phyloP scores from a whole-genome alignment of 2,329 filamentous ascomycete species.

The Fusarium hainanense region DNA sequence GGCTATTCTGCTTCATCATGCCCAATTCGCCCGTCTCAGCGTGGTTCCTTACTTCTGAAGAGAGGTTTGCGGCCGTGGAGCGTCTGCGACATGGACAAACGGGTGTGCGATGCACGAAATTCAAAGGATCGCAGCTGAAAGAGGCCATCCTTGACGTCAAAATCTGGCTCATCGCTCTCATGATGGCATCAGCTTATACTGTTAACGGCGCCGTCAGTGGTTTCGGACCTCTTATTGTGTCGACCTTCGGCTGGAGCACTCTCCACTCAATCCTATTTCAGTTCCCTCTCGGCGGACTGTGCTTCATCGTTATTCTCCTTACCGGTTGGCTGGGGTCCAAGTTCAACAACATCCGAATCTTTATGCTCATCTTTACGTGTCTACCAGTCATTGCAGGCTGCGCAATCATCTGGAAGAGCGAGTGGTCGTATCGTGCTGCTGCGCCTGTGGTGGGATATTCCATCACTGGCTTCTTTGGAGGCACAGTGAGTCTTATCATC shows the following conservation, averaged over 20 bases:
- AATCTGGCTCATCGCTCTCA: constrained; percentile 71
- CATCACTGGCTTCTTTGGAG: constrained; percentile 78
- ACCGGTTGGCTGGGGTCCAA: constrained; percentile 72
- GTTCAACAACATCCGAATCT: constrained; percentile 71
- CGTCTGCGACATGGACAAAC: constrained; percentile 71
- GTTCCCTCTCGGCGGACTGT: constrained; percentile 78
- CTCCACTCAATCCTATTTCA: constrained; percentile 77
- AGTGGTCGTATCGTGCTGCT: constrained; percentile 72
- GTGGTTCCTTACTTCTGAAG: constrained; percentile 74
- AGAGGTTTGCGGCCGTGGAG: constrained; percentile 73
- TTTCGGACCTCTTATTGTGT: constrained; percentile 78
- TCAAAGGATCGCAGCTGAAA: constrained; percentile 68
- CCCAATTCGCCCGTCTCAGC: constrained; percentile 74
- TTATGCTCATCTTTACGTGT: constrained; percentile 73
- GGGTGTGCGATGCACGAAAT: constrained; percentile 68
- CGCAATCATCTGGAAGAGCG: constrained; percentile 77
- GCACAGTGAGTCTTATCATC: constrained; percentile 70
- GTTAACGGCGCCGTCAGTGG: constrained; percentile 78
- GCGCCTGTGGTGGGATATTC: constrained; percentile 77
- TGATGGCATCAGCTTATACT: constrained; percentile 78
- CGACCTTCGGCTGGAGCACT: constrained; percentile 73
- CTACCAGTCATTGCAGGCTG: constrained; percentile 81
- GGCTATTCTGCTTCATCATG: constrained; percentile 71
- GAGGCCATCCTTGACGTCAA: constrained; percentile 71
- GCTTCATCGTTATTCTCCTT: constrained; percentile 72